These are phyloP conservation scores for Phtheirospermum japonicum DNA, from an alignment of 257 asterid genomes.

Conservation along the genomic window DNA sequence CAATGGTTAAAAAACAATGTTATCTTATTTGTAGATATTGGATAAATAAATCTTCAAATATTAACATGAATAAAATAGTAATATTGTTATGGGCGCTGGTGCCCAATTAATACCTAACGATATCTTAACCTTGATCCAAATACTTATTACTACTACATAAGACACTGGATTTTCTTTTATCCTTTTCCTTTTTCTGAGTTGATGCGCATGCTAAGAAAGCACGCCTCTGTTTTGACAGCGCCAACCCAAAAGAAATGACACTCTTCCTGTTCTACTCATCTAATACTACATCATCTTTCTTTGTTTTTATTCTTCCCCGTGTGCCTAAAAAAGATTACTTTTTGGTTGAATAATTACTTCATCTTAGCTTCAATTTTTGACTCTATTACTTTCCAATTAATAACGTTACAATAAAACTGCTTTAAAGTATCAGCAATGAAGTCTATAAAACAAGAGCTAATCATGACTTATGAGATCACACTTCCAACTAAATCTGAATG, in stretches of 20 bases:
- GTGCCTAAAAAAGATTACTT: slow-evolving; percentile 21
- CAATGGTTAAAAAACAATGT: too few relatives aligned
- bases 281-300: not conserved
- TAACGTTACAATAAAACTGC: not conserved
- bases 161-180: not conserved
- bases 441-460: not conserved
- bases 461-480: not conserved
- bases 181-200: slow-evolving; percentile 17
- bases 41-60: too few relatives aligned
- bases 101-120: not conserved
- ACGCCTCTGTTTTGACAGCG: slow-evolving; percentile 44
- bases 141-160: too few relatives aligned
- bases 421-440: not conserved
- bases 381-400: not conserved
- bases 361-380: slow-evolving; percentile 12
- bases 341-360: slow-evolving; percentile 30
- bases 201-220: slow-evolving; percentile 40
- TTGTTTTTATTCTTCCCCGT: slow-evolving; percentile 27
- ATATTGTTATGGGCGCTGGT: too few relatives aligned
- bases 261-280: not conserved
- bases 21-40: too few relatives aligned
- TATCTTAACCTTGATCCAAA: not conserved
- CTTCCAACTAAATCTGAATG: not conserved
- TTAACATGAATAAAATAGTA: too few relatives aligned
- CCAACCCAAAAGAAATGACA: slow-evolving; percentile 31